phyloP scores from a whole-genome alignment of 352 stramenopile species.

The Phytophthora pluvialis region DNA sequence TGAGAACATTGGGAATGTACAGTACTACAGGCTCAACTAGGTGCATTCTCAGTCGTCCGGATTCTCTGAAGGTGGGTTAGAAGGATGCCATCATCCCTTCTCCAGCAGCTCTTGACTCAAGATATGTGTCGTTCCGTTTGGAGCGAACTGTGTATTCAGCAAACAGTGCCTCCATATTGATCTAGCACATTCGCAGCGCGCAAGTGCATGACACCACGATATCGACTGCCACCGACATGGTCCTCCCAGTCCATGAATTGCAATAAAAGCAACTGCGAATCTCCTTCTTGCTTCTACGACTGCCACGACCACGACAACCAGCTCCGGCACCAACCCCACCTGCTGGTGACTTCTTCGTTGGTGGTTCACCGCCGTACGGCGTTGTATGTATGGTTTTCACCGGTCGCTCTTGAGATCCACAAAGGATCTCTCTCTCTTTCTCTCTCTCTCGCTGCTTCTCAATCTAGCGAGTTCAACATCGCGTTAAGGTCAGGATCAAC shows the following conservation, averaged over 20 bases:
- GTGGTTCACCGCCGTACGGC: not conserved
- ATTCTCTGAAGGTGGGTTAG: too few relatives aligned
- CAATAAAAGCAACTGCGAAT: not conserved
- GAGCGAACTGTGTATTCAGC: not conserved
- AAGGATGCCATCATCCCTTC: too few relatives aligned
- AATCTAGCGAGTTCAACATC: not conserved
- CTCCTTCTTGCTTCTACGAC: not conserved
- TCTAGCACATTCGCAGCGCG: not conserved
- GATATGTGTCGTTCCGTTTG: not conserved
- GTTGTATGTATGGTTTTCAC: not conserved
- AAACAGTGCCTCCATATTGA: not conserved
- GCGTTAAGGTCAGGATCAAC: conserved; percentile 1
- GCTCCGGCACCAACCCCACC: too few relatives aligned
- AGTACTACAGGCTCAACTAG: not conserved
- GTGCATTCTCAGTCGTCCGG: conserved; percentile 14
- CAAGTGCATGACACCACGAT: not conserved
- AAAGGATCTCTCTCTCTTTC: not conserved
- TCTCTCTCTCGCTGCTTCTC: too few relatives aligned
- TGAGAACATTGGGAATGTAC: conserved; percentile 13
- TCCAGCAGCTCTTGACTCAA: not conserved
- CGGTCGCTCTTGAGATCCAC: not conserved
- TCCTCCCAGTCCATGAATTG: not conserved
- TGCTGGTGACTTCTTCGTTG: not conserved
- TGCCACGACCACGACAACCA: too few relatives aligned
- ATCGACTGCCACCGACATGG: not conserved